Evolutionary conservation across 2,329 filamentous ascomycete species (phyloP).

Genomic region (Fusarium tupiense): DNA sequence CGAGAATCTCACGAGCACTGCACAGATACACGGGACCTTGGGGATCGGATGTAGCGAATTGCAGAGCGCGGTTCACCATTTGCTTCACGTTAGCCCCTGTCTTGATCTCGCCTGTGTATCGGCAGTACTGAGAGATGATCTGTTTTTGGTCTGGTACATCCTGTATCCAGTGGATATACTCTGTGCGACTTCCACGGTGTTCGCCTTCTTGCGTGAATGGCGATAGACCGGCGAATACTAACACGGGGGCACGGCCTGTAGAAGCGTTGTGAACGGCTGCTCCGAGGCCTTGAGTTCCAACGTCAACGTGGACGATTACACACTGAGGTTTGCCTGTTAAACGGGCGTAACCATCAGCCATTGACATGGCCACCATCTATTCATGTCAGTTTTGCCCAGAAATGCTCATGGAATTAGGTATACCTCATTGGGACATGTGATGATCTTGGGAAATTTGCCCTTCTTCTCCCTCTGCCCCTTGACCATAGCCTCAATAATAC

Average conservation of each 20-base stretch:
- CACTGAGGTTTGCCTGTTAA: constrained; percentile 77
- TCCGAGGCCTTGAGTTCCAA: constrained; percentile 81
- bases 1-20: constrained; percentile 84
- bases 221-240: constrained; percentile 81
- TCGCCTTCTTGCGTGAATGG: constrained; percentile 83
- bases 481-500: constrained; percentile 83
- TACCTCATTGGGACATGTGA: constrained; percentile 85
- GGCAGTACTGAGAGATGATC: constrained; percentile 85
- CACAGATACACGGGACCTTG: constrained; percentile 83
- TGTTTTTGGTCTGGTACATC: constrained; percentile 84
- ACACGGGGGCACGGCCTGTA: constrained; percentile 75
- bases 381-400: constrained; percentile 3
- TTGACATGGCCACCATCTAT: constrained; percentile 85
- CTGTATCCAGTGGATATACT: constrained; percentile 89
- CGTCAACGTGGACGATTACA: constrained; percentile 83
- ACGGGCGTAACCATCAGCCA: constrained; percentile 83
- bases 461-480: constrained; percentile 75
- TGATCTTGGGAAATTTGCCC: constrained; percentile 74
- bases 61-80: constrained; percentile 84
- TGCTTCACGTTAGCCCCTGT: constrained; percentile 88
- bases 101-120: constrained; percentile 85
- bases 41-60: constrained; percentile 81
- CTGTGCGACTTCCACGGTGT: constrained; percentile 78
- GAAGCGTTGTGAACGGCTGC: constrained; percentile 84
- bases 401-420: not conserved